These are phyloP conservation scores for Micractinium conductrix DNA, from an alignment of 139 green algal genomes.

Conservation along the genomic window DNA sequence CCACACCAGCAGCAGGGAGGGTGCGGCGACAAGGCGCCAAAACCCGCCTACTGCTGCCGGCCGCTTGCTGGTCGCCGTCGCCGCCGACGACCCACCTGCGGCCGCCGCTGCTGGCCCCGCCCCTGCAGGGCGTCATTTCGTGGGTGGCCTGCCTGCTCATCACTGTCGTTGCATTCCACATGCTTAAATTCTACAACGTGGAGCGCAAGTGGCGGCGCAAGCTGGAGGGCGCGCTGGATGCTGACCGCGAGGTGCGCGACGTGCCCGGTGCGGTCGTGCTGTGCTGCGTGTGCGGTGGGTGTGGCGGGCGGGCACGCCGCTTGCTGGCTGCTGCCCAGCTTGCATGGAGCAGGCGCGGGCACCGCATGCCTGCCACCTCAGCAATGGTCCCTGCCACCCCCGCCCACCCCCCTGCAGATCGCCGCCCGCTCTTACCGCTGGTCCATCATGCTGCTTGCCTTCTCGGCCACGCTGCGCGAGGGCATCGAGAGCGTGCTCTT, in stretches of 20 bases:
- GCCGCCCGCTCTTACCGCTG: constrained; percentile 28
- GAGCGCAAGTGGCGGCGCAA: constrained; percentile 65
- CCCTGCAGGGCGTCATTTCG: constrained; percentile 19
- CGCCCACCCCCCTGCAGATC: not conserved
- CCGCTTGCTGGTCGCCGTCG: no score
- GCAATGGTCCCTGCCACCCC: not conserved
- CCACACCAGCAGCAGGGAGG: no score
- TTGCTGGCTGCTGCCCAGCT: not conserved
- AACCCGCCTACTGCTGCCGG: no score
- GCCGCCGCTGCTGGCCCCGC: no score
- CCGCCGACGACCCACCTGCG: no score
- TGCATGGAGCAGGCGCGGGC: no score
- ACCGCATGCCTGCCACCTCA: no score
- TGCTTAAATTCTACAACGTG: constrained; percentile 66
- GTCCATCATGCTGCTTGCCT: constrained; percentile 54
- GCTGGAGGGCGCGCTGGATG: constrained; percentile 31
- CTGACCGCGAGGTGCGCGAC: not conserved
- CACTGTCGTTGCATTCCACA: constrained; percentile 58
- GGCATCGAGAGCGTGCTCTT: constrained; percentile 66
- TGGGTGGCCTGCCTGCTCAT: constrained; percentile 52
- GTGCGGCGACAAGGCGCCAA: no score
- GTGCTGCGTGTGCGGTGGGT: no score
- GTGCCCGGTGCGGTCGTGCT: not conserved
- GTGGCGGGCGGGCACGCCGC: no score
- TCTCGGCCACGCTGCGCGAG: constrained; percentile 55